Base-by-base conservation (phyloP, 345 rosid species). In the Eutrema heterophyllum region DNA sequence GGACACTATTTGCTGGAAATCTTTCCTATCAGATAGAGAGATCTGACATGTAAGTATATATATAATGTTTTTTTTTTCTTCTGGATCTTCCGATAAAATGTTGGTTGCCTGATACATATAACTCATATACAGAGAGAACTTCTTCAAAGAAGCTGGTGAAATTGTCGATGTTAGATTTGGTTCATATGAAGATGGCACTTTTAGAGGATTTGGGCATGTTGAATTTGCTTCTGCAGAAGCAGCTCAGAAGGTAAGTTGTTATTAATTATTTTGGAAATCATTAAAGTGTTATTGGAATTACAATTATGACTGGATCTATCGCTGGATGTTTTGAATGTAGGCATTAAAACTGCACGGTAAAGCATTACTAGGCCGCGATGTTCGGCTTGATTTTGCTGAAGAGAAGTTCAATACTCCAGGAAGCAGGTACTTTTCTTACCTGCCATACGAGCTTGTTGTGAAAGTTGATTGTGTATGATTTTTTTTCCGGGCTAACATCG, bases 131-230 rank as follows among this genome's bases (percentile, higher is more conserved):
- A 91, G 97, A 64, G 88, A 73, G 72, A 29, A 75, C 46, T 91
- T 94, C 86, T 91, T 91, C 73, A 79, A 87, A 77, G 86, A 67
- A 54, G 85, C 35, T 63, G 97, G 93, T 66, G 93, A 87, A 73
- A n/a, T 92, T 45, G 84, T 80, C 39, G 93, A 87, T 77, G 82
- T 92, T 10, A 90, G 97, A 74, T 55, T 94, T 24, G 57, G 88
- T 27, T 2, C 58, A 27, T 76, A 84, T 70, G 64, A 65, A 4
- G 86, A 88, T 18, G 90, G 85, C 33, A 79, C 72, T 7, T 71
- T 71, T 7, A 88, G 38, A 84, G 97, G 99, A 9, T 91, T 13
- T 74, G 95, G 92, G 18, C 96, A 91, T 77, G 89, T 92, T 77
- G 97, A 92, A 65, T 95, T 95, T 75, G 77, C 87, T 45, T 78